Percentiles rank a stretch among this genome's conserved stretches.
phyloP scores from a whole-genome alignment of 2,329 filamentous ascomycete species.

The Monilinia laxa region DNA sequence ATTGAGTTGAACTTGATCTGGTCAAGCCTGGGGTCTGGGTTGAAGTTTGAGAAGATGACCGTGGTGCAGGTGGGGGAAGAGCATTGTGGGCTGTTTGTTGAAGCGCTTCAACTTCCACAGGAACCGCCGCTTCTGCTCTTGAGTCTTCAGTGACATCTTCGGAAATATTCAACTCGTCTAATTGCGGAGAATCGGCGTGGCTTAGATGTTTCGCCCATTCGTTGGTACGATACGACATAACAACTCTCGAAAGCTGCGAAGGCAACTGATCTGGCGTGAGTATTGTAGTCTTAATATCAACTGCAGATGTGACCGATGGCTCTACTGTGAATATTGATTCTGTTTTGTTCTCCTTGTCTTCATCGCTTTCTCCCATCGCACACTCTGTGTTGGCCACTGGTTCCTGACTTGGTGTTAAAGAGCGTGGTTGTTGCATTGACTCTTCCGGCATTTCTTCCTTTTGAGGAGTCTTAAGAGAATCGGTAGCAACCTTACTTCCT shows the following conservation, averaged over 20 bases:
- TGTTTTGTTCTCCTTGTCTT: not conserved
- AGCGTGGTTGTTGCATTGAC: not conserved
- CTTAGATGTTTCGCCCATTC: conserved; percentile 94
- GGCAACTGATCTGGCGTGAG: conserved; percentile 65
- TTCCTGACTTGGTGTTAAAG: conserved; percentile 29
- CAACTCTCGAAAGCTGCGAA: conserved; percentile 70
- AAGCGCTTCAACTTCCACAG: conserved; percentile 63
- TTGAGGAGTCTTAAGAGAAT: not conserved
- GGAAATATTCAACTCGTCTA: conserved; percentile 58
- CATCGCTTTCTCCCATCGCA: not conserved
- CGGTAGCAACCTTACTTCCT: conserved; percentile 6
- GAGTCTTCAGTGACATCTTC: conserved; percentile 43
- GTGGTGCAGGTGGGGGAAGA: conserved; percentile 26
- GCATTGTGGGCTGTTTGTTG: conserved; percentile 55
- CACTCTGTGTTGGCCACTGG: not conserved
- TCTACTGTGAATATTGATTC: conserved; percentile 21
- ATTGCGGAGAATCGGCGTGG: conserved; percentile 69
- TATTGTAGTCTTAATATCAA: conserved; percentile 47
- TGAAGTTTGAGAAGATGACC: conserved; percentile 30
- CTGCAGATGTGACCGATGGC: conserved; percentile 44
- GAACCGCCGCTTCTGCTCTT: conserved; percentile 54
- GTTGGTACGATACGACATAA: conserved; percentile 83
- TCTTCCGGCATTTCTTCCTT: not conserved
- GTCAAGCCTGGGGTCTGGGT: conserved; percentile 21
- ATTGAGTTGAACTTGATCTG: conserved; percentile 30